A percentile compares a stretch with the other conserved stretches of the same genome.
phyloP scores from a whole-genome alignment of 2,329 filamentous ascomycete species.

The Neocucurbitaria cava region DNA sequence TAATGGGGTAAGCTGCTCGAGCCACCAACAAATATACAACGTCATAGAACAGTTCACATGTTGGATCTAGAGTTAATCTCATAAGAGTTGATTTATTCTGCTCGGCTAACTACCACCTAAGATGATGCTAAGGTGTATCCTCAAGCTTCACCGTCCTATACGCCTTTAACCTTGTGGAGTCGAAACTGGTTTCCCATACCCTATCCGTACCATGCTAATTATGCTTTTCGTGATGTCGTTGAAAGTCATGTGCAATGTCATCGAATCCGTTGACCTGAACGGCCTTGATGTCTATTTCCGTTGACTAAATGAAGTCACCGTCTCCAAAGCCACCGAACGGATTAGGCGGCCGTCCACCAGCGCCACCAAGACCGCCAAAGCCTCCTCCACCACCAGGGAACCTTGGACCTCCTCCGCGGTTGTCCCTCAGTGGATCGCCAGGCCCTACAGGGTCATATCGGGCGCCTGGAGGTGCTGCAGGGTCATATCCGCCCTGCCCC shows the following conservation, averaged over 20 bases:
- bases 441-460: slow-evolving; percentile 82
- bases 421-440: slow-evolving; percentile 53
- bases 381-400: slow-evolving; percentile 53
- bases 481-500: slow-evolving; percentile 63
- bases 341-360: slow-evolving; percentile 60
- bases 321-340: slow-evolving; percentile 67
- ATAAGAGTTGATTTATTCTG: too few relatives aligned
- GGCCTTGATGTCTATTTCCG: not conserved
- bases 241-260: too few relatives aligned
- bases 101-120: too few relatives aligned
- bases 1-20: not conserved
- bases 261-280: too few relatives aligned
- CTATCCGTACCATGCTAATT: not conserved
- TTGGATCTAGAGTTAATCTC: too few relatives aligned
- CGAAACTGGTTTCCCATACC: not conserved
- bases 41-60: too few relatives aligned
- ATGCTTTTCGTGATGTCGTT: not conserved
- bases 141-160: not conserved
- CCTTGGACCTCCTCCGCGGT: slow-evolving; percentile 36
- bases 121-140: not conserved
- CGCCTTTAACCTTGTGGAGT: not conserved
- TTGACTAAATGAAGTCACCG: slow-evolving; percentile 61
- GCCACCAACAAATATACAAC: not conserved
- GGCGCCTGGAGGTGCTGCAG: slow-evolving; percentile 83
- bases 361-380: slow-evolving; percentile 55